phyloP scores from a whole-genome alignment of 495 filamentous ascomycete species.

The Lasiosphaeria hispida region DNA sequence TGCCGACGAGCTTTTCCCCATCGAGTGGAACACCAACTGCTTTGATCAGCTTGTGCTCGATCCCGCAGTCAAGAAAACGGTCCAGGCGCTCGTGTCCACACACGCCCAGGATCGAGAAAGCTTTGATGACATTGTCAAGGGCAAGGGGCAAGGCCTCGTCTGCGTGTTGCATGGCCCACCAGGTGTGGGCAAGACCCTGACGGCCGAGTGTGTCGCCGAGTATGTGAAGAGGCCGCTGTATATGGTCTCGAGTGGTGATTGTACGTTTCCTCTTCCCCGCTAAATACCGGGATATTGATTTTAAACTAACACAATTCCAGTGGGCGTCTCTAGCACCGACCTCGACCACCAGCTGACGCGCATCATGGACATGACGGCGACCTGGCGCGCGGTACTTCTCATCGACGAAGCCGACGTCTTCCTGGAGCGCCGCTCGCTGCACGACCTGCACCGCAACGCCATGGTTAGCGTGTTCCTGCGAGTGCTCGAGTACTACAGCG shows the following conservation, averaged over 20 bases:
- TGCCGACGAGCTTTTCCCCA: constrained; percentile 26
- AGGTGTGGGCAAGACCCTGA: constrained; percentile 42
- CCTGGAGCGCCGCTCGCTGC: constrained; percentile 26
- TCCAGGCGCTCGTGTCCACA: constrained; percentile 49
- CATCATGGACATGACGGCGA: constrained; percentile 52
- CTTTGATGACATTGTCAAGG: constrained; percentile 39
- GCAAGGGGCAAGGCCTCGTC: constrained; percentile 36
- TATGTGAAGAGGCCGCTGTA: constrained; percentile 51
- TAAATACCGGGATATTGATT: too few relatives aligned
- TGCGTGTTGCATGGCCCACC: constrained; percentile 44
- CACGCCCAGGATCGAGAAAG: constrained; percentile 30
- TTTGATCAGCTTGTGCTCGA: constrained; percentile 59
- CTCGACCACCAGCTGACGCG: constrained; percentile 38
- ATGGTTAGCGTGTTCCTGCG: constrained; percentile 54
- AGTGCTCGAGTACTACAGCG: constrained; percentile 47
- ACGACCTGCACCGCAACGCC: constrained; percentile 38
- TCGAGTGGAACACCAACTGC: constrained; percentile 32
- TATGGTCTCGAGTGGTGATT: constrained; percentile 52
- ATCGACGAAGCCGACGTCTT: constrained; percentile 53
- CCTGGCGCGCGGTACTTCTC: constrained; percentile 72
- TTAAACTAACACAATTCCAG: background rate
- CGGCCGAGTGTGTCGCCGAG: constrained; percentile 50
- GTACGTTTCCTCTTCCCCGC: constrained; percentile 16
- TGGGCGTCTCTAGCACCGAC: constrained; percentile 35
- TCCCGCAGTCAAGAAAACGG: constrained; percentile 47